Evolutionary conservation across 352 stramenopile species (phyloP).

Genomic region (Peronosclerospora sorghi): DNA sequence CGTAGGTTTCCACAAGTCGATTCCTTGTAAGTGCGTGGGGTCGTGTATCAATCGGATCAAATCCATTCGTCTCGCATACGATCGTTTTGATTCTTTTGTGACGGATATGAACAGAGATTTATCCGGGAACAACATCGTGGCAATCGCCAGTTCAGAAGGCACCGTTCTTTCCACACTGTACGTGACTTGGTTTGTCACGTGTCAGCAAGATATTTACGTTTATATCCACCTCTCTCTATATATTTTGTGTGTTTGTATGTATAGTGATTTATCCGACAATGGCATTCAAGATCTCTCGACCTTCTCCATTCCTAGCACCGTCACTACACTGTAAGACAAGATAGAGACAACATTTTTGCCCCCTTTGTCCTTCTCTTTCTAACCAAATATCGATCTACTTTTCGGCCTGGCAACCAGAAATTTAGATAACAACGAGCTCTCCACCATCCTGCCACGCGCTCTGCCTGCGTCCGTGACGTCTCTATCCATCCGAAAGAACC

Average conservation of each 20-base stretch:
- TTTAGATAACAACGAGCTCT: slow-evolving; percentile 18
- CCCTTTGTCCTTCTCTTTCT: too few species aligned
- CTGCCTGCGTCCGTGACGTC: slow-evolving; percentile 18
- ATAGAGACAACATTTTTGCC: slow-evolving; percentile 17
- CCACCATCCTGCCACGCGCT: slow-evolving; percentile 12
- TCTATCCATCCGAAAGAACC: slow-evolving; percentile 28
- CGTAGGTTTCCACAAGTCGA: slow-evolving; percentile 20
- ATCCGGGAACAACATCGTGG: slow-evolving; percentile 13
- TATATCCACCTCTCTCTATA: background rate
- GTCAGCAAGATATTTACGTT: background rate
- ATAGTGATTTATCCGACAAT: slow-evolving; percentile 21
- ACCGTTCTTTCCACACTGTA: slow-evolving; percentile 14
- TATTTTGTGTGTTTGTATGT: slow-evolving; percentile 1
- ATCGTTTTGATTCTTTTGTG: background rate
- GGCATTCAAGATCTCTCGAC: slow-evolving; percentile 6
- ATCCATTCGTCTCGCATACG: background rate
- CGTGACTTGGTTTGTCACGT: background rate
- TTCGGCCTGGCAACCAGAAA: too few species aligned
- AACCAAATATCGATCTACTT: too few species aligned
- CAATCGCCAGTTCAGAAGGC: slow-evolving; percentile 4
- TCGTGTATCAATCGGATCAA: background rate
- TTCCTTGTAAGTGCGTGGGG: slow-evolving; percentile 7
- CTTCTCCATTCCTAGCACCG: too few species aligned
- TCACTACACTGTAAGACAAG: background rate
- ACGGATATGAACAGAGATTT: slow-evolving; percentile 9